Percentiles rank a stretch among this genome's conserved stretches.
Evolutionary conservation across 225 moss, liverwort and hornwort species (phyloP).

Genomic region (Marchantia paleacea): DNA sequence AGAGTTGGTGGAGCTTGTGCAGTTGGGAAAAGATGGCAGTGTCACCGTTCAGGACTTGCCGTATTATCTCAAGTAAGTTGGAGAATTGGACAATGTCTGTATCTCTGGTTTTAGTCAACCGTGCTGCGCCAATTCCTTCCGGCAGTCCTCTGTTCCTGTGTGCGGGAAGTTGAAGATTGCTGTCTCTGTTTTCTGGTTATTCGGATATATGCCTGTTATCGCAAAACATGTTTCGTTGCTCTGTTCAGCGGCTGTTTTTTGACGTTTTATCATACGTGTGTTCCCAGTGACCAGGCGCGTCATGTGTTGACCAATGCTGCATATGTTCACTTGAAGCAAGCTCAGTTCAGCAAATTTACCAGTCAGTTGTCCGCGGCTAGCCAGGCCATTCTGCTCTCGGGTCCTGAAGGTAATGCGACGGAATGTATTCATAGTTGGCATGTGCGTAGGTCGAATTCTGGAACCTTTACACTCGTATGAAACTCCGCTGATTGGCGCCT

Average conservation of each 20-base stretch:
- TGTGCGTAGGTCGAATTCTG: background rate
- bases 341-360: slow-evolving; percentile 52
- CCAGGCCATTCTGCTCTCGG: slow-evolving; percentile 46
- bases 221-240: background rate
- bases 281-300: slow-evolving; percentile 45
- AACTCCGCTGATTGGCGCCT: background rate
- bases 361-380: slow-evolving; percentile 51
- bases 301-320: slow-evolving; percentile 45
- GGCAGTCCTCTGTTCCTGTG: background rate
- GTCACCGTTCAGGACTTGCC: slow-evolving; percentile 50
- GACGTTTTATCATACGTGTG: background rate
- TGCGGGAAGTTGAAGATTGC: background rate
- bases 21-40: slow-evolving; percentile 42
- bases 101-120: background rate
- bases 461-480: background rate
- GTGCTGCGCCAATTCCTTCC: background rate
- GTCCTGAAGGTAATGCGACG: slow-evolving; percentile 36
- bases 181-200: background rate
- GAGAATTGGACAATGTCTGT: background rate
- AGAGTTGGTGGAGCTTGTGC: slow-evolving; percentile 46
- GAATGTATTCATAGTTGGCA: background rate
- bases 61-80: slow-evolving; percentile 47
- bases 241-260: background rate
- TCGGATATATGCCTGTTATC: background rate
- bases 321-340: slow-evolving; percentile 52